These are phyloP conservation scores for Silene uniflora DNA, from an alignment of 148 eudicot genomes.

Conservation along the genomic window DNA sequence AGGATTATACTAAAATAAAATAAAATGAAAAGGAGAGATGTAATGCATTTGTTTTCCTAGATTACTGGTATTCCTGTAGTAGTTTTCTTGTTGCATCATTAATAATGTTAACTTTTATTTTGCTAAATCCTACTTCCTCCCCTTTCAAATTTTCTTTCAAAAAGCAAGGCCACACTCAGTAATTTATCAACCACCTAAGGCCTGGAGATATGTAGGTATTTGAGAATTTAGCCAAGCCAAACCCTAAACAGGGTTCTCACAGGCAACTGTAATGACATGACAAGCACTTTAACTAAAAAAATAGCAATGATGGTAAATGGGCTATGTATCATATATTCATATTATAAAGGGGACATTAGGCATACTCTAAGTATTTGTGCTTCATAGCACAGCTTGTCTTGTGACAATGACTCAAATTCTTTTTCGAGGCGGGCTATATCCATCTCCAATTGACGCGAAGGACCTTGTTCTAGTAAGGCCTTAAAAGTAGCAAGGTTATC, in stretches of 20 bases:
- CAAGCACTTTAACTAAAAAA: background rate
- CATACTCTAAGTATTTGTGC: conserved; percentile 93
- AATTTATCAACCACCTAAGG: background rate
- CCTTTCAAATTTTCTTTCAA: background rate
- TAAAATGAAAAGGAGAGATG: no score
- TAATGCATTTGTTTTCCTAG: background rate
- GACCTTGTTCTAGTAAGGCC: conserved; percentile 78
- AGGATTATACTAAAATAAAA: no score
- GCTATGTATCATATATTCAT: background rate
- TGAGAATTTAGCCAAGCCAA: background rate
- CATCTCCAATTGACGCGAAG: conserved; percentile 68
- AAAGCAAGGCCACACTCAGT: background rate
- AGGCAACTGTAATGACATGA: background rate
- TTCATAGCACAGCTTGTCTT: conserved; percentile 89
- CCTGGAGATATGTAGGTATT: background rate
- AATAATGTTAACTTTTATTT: background rate
- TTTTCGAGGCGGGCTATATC: conserved; percentile 80
- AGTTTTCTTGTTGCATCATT: background rate
- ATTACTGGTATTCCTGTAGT: background rate
- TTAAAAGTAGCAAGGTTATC: conserved; percentile 64
- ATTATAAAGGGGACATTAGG: background rate
- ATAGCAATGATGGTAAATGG: background rate
- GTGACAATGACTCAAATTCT: conserved; percentile 64
- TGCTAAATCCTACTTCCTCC: background rate
- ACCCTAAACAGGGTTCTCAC: background rate